Base-by-base conservation (phyloP, 129 eudicot species). In the Dittrichia graveolens region DNA sequence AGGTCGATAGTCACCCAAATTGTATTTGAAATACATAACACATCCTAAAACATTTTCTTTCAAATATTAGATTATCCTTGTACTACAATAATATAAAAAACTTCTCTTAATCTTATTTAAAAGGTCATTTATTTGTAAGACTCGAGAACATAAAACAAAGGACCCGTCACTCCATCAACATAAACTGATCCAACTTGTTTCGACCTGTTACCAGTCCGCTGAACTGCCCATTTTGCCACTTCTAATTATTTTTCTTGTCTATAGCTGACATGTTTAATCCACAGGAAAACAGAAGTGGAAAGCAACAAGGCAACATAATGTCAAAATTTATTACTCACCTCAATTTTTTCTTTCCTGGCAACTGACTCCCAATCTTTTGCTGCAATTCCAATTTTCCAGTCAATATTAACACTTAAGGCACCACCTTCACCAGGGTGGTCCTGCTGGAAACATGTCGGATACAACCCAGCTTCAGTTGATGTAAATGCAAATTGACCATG, bases 361-460 rank as follows among this genome's bases (percentile, higher is more conserved):
- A 89, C 88, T 0, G 96, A 85, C 16, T 92, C 97, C 96, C 97
- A 92, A 84, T 92, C 97, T 80, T 86, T 92, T 46, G 98, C 96
- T 53, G 96, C 98, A 76, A 92, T 73, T 69, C 98, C 98, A 15
- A 83, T 92, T 83, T 90, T 92, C 98, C 98, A 92, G 83, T 92
- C 98, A 18, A 92, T 78, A 80, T 87, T 92, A 58, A 89, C 82
- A 69, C 90, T 92, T 68, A 89, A 80, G 57, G 83, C 85, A 65
- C 86, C 95, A 41, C 82, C 79, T 78, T 78, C 72, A 40, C 62
- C 59, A 72, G 77, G 79, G 68, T 59, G 89, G 62, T 92, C 98
- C 1, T 79, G 65, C 90, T 85, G 87, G 57, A 92, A 92, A 71
- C 98, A 92, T 56, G 98, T 90, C 68, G 83, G 73, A 71, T 92